Percentiles rank a stretch among this genome's conserved stretches.
Evolutionary conservation across 345 rosid genomes (phyloP).

Genomic region (Combretum micranthum): DNA sequence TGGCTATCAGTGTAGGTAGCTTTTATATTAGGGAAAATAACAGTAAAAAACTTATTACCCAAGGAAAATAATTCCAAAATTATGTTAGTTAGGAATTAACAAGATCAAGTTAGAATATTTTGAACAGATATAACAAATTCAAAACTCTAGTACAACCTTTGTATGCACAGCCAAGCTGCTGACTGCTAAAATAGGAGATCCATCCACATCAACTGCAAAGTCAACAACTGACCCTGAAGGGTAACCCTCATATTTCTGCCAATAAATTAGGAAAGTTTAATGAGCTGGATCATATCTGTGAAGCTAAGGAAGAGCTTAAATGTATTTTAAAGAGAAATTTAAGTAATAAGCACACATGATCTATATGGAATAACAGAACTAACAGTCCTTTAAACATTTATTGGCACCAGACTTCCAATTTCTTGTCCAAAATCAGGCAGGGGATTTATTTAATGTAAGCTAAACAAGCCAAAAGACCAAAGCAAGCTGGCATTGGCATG

Average conservation of each 20-base stretch:
- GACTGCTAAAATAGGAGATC: conserved; percentile 74
- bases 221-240: conserved; percentile 95
- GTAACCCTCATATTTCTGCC: conserved; percentile 73
- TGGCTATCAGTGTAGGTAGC: too few relatives aligned
- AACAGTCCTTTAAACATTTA: too few relatives aligned
- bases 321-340: too few relatives aligned
- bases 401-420: too few relatives aligned
- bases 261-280: conserved; percentile 5
- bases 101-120: not conserved
- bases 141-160: conserved; percentile 41
- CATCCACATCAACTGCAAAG: conserved; percentile 81
- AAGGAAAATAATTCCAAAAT: not conserved
- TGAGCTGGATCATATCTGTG: not conserved
- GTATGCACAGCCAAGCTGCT: conserved; percentile 84
- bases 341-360: too few relatives aligned
- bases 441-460: too few relatives aligned
- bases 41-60: too few relatives aligned
- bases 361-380: too few relatives aligned
- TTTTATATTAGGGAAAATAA: not conserved
- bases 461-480: too few relatives aligned
- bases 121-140: conserved; percentile 1
- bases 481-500: too few relatives aligned
- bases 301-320: too few relatives aligned
- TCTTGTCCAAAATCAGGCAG: too few relatives aligned
- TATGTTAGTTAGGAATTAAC: not conserved